These are phyloP conservation scores for Melocanna baccifera DNA, from an alignment of 176 grass and related monocot species.

Conservation along the genomic window DNA sequence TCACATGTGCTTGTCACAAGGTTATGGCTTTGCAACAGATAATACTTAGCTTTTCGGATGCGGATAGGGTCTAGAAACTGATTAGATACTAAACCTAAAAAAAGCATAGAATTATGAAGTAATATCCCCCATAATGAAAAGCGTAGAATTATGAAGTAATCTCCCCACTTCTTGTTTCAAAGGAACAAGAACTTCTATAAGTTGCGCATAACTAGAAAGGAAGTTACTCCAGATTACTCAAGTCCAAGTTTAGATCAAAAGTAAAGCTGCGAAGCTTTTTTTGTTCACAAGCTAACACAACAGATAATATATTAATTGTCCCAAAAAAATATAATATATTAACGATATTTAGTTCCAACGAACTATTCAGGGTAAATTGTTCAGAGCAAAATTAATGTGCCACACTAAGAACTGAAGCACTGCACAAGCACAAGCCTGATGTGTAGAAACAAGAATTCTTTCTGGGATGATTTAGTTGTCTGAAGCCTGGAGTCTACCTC, in stretches of 20 bases:
- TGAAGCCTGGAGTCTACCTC: not conserved
- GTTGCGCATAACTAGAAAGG: not conserved
- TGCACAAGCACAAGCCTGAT: not conserved
- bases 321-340: not conserved
- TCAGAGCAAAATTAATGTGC: not conserved
- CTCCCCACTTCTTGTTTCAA: not conserved
- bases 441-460: too few species aligned
- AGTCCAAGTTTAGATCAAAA: conserved; percentile 26
- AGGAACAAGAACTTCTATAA: not conserved
- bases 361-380: not conserved
- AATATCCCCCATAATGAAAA: not conserved
- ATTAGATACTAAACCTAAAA: not conserved
- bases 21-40: not conserved
- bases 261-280: conserved; percentile 29
- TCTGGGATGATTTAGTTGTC: not conserved
- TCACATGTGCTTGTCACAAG: not conserved
- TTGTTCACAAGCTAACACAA: not conserved
- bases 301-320: not conserved
- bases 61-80: conserved; percentile 1
- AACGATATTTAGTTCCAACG: not conserved
- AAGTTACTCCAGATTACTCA: conserved; percentile 19
- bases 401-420: not conserved
- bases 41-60: not conserved
- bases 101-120: not conserved
- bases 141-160: not conserved